Percentiles rank a stretch among this genome's conserved stretches.
phyloP scores from a whole-genome alignment of 352 stramenopile genomes.

The Globisporangium paddicum region DNA sequence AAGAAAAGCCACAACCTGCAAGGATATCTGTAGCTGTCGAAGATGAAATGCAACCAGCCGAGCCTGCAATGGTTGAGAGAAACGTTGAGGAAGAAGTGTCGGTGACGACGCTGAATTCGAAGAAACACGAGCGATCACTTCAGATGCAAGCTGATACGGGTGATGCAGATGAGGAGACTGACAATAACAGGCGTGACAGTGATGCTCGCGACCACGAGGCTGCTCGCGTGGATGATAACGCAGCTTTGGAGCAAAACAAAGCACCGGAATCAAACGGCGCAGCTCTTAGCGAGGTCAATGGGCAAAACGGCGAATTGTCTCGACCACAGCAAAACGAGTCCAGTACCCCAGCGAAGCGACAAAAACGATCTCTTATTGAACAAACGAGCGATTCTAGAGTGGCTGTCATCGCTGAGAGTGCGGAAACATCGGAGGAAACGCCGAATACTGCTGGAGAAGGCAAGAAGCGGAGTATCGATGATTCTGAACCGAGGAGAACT shows the following conservation, averaged over 20 bases:
- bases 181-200: not conserved
- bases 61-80: not conserved
- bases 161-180: not conserved
- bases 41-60: not conserved
- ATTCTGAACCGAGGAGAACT: conserved; percentile 9
- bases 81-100: not conserved
- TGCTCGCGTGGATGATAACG: too few species aligned
- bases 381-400: not conserved
- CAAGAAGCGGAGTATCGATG: not conserved
- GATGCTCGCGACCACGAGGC: not conserved
- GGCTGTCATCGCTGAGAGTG: not conserved
- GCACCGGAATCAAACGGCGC: not conserved
- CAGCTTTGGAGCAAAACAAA: not conserved
- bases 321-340: not conserved
- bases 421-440: not conserved
- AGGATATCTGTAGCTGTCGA: not conserved
- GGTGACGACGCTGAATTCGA: not conserved
- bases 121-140: conserved; percentile 11
- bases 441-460: not conserved
- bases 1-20: not conserved
- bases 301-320: not conserved
- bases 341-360: conserved; percentile 2
- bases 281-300: not conserved
- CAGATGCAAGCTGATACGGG: not conserved
- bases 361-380: not conserved